Evolutionary conservation across 805 yeast species (phyloP).

Genomic region (Candida stauntonica): DNA sequence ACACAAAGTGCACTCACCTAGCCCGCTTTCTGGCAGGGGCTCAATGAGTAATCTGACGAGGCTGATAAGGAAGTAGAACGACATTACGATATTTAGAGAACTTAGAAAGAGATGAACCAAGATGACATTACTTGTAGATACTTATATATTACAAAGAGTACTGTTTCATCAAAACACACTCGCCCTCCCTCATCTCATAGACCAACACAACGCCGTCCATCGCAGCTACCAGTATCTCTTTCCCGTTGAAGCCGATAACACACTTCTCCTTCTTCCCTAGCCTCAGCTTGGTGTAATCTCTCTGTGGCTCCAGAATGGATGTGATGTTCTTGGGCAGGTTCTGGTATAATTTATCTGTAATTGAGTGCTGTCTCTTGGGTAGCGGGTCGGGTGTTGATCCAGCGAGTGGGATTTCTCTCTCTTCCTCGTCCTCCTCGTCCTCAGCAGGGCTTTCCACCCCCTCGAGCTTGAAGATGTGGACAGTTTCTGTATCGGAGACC

Average conservation of each 20-base stretch:
- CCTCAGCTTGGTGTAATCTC: slow-evolving; percentile 60
- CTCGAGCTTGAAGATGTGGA: slow-evolving; percentile 53
- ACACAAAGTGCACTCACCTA: slow-evolving; percentile 1
- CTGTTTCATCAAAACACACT: slow-evolving; percentile 55
- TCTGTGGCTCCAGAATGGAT: slow-evolving; percentile 58
- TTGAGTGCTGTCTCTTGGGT: slow-evolving; percentile 11
- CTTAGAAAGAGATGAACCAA: too few relatives aligned
- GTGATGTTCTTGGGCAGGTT: slow-evolving; percentile 31
- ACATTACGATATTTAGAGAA: too few relatives aligned
- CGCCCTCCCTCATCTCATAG: slow-evolving; percentile 60
- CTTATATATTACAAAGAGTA: slow-evolving; percentile 34
- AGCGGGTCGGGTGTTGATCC: too few relatives aligned
- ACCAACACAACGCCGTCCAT: slow-evolving; percentile 49
- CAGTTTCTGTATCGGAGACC: slow-evolving; percentile 59
- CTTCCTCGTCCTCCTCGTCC: background rate
- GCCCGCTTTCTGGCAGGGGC: too few relatives aligned
- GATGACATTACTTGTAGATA: too few relatives aligned
- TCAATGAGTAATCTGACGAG: too few relatives aligned
- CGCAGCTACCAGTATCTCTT: slow-evolving; percentile 20
- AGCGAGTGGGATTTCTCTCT: too few relatives aligned
- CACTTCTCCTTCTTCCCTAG: slow-evolving; percentile 24
- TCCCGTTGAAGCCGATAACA: slow-evolving; percentile 19
- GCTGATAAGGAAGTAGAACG: too few relatives aligned
- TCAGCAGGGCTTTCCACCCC: background rate
- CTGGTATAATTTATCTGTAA: slow-evolving; percentile 25